Percentiles rank a stretch among this genome's conserved stretches.
Evolutionary conservation across 371 early-diverging fungal genomes (phyloP).

Genomic region (Mortierella sp.): DNA sequence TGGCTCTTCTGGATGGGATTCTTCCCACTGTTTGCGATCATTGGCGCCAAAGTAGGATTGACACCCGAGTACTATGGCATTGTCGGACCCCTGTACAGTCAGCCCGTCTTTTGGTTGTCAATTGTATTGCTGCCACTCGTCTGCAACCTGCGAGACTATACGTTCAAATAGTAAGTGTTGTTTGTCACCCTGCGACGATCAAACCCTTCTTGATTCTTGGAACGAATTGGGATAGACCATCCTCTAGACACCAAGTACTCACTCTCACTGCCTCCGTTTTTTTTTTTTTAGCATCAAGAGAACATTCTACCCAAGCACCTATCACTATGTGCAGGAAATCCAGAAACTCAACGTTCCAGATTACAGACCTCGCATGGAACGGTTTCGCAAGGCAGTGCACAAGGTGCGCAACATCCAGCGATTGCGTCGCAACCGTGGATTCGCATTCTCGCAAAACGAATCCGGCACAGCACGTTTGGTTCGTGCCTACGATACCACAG

Average conservation of each 20-base stretch:
- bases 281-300: constrained; percentile 70
- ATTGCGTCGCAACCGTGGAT: constrained; percentile 92
- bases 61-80: constrained; percentile 89
- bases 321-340: constrained; percentile 97
- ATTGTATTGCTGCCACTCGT: constrained; percentile 83
- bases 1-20: constrained; percentile 88
- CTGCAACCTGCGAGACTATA: constrained; percentile 86
- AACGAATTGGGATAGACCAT: too few relatives aligned
- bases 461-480: constrained; percentile 94
- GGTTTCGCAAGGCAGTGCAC: constrained; percentile 96
- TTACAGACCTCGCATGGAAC: constrained; percentile 95
- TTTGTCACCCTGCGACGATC: too few relatives aligned
- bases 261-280: neutral
- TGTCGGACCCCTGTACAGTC: constrained; percentile 75
- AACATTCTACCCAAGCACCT: constrained; percentile 81
- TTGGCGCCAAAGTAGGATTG: constrained; percentile 80
- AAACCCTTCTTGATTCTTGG: too few relatives aligned
- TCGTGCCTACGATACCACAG: constrained; percentile 95
- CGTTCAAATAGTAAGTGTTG: constrained; percentile 94
- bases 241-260: too few relatives aligned
- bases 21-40: constrained; percentile 82
- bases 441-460: constrained; percentile 98
- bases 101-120: constrained; percentile 88
- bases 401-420: constrained; percentile 95
- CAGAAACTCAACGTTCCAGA: constrained; percentile 98